These are phyloP conservation scores for Bacidia gigantensis DNA, from an alignment of 495 filamentous ascomycete species.

Conservation along the genomic window DNA sequence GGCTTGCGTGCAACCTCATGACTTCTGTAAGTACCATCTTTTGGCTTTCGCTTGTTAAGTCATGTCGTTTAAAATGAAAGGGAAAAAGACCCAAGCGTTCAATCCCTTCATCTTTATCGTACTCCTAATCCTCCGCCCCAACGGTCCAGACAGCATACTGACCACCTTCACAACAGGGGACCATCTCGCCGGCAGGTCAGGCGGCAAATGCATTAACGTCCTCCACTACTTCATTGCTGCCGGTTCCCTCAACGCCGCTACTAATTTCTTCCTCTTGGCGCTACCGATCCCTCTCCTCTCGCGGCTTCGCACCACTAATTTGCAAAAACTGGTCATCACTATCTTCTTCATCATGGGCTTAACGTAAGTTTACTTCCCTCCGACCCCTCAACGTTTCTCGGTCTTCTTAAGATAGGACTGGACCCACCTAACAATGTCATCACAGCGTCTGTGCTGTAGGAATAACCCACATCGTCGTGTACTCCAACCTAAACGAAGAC, in stretches of 20 bases:
- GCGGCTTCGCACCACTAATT: slow-evolving; percentile 7
- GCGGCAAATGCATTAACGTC: slow-evolving; percentile 8
- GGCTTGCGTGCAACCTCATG: slow-evolving; percentile 9
- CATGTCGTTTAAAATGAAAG: no score
- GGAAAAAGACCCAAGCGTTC: no score
- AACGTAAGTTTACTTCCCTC: slow-evolving; percentile 4
- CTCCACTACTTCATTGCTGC: slow-evolving; percentile 5
- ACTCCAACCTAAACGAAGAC: slow-evolving; percentile 3
- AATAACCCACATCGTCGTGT: slow-evolving; percentile 6
- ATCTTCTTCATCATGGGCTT: slow-evolving; percentile 5
- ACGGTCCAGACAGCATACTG: no score
- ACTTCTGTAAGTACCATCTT: slow-evolving; percentile 5
- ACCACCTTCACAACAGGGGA: no score
- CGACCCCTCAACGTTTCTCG: not conserved
- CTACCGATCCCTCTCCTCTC: slow-evolving; percentile 15
- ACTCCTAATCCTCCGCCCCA: not conserved
- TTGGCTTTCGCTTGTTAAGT: not conserved
- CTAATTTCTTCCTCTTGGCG: slow-evolving; percentile 12
- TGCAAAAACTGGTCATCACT: slow-evolving; percentile 12
- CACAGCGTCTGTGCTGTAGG: slow-evolving; percentile 14
- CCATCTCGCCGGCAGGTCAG: slow-evolving; percentile 4
- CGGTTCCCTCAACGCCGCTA: slow-evolving; percentile 9
- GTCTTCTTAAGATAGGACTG: slow-evolving; percentile 11
- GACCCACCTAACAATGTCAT: no score
- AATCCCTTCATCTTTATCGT: no score